Evolutionary conservation across 495 filamentous ascomycete species (phyloP), one percentile per base, ranked within the genome.

Genomic region (Penicillium tannophilum): DNA sequence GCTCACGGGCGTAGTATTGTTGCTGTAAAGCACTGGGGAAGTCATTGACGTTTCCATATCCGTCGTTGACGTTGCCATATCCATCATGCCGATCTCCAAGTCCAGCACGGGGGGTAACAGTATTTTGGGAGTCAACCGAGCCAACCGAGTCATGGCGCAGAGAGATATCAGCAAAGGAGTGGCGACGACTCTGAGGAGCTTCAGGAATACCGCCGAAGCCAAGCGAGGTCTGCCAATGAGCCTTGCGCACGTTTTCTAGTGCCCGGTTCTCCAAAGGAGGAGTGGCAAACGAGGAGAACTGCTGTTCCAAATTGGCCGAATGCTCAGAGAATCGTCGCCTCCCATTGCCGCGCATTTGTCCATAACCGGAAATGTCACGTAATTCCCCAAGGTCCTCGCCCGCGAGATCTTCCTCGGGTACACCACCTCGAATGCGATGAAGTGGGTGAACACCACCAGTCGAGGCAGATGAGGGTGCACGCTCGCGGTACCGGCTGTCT

Each of bases 161-260:
- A 2, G 86, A 86, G 17, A 89, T 82, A 66, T 93, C 90, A n/a
- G 92, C 93, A 70, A 98, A 96, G n/a, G 94, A 98, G 73, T 98
- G 94, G 4, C 94, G 88, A 50, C 94, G 86, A 67, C 93, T 97
- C 62, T 97, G 92, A 30, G 90, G 84, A 17, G 87, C 76, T 52
- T 93, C 90, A 19, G 76, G 73, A 41, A 89, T 62, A 19, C 87
- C 83, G 26, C 86, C 87, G 67, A 95, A 96, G 0, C 89, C 90
- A 20, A 92, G 85, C 7, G 89, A 90, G 47, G 87, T 95, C 67
- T 94, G 89, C 94, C 94, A 98, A 59, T 89, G 86, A 16, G 85
- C 87, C 68, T 90, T 92, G 70, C 89, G 89, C 45, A 91, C 80
- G 70, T 84, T 90, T 43, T 92, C 90, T 12, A 92, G 69, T 45